Conservation (phyloP, 1,284 basidiomycete genomes). For the Ustilago trichophora region DNA sequence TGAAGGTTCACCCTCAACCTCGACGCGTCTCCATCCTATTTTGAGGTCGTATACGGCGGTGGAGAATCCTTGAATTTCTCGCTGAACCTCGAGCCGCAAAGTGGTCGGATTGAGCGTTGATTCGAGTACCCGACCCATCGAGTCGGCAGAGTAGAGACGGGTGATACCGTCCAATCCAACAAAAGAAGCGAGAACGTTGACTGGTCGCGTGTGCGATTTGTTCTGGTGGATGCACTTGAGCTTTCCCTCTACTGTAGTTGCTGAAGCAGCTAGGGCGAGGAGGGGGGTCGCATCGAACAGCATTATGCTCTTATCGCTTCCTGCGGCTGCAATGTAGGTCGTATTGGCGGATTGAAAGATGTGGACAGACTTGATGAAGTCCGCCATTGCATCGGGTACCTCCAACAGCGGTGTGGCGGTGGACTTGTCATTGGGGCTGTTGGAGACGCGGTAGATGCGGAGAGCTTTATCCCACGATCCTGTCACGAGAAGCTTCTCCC, state of each 20-base stretch:
- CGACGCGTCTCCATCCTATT: constrained; percentile 1
- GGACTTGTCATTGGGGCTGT: neutral
- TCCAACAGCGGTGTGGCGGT: neutral
- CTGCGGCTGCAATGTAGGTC: constrained; percentile 28
- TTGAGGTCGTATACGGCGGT: constrained; percentile 37
- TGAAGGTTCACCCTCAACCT: constrained; percentile 10
- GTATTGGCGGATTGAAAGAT: constrained; percentile 1
- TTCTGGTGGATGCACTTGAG: constrained; percentile 9
- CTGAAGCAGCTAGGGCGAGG: neutral
- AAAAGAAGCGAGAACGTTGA: constrained; percentile 24
- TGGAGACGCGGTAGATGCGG: constrained; percentile 10
- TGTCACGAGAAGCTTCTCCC: constrained; percentile 18
- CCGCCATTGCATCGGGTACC: constrained; percentile 22
- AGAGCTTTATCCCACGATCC: constrained; percentile 45
- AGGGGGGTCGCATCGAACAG: constrained; percentile 19
- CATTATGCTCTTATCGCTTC: constrained; percentile 41
- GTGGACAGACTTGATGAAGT: constrained; percentile 48
- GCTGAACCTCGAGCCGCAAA: constrained; percentile 3
- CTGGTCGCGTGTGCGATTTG: constrained; percentile 39
- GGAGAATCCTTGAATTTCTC: constrained; percentile 34
- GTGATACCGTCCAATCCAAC: neutral
- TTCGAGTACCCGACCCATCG: constrained; percentile 45
- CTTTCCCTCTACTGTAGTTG: neutral
- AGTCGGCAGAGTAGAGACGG: constrained; percentile 40
- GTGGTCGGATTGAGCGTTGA: constrained; percentile 4